Evolutionary conservation across 139 green algal genomes (phyloP), one percentile per base, ranked within the genome.

Genomic region (Chlamydomonas sp.): DNA sequence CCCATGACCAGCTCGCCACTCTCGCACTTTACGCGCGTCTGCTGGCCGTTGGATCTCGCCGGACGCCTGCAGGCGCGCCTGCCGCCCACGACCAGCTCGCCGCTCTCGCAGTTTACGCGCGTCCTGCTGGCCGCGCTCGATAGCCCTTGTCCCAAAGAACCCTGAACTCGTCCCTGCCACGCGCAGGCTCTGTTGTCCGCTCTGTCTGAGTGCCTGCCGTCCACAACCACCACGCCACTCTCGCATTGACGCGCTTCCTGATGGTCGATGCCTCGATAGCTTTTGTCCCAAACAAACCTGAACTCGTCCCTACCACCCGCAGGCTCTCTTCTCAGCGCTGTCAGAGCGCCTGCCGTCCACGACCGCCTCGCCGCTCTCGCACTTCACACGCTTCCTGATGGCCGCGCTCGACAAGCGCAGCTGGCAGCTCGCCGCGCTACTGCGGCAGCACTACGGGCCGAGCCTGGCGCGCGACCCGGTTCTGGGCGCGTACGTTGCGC

Each of bases 351-450:
- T 69, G 33, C 31, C 54, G 62, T 31, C 33, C n/a, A 8, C 31
- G 35, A 35, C 35, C 20, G 33, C 28, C 36, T 39, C 39, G 4
- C 64, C 64, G 29, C 64, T 70, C 38, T 4, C 43, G 6, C 39
- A 70, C 43, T 70, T 1, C n/a, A 58, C 35, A 29, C 5, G 34
- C 24, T 57, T 69, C 24, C 62, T 69, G 6, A 10, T 69, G 28
- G 16, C 54, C 35, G 62, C 62, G 3, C 62, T 69, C n/a, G 8
- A 5, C 8, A 54, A 16, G 5, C 31, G 34, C 3, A 58, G 35
- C 4, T n/a, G 24, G 8, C 31, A 6, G 3, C 62, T 69, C 10
- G 22, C n/a, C 10, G 37, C 35, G 10, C n/a, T 69, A n/a, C 62
- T 69, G 24, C 54, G 57, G 62, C 62, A 69, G 34, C 30, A 54